Conservation (phyloP, 768 basidiomycete genomes). For the Hericium rajendrae region DNA sequence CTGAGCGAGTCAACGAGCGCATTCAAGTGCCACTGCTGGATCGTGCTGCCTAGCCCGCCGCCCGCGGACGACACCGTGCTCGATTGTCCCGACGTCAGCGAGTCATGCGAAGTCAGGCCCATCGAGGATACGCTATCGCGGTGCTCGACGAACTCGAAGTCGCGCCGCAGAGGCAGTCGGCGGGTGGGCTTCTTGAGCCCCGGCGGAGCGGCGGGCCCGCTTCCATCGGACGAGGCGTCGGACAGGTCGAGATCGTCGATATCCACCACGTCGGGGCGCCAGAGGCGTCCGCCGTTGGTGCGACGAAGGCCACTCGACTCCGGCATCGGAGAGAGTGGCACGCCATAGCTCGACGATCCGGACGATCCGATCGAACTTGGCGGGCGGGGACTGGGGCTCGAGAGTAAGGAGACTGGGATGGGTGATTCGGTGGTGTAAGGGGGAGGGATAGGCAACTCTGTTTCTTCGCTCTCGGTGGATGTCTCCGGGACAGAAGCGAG, state of each 20-base stretch:
- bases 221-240: constrained; percentile 56
- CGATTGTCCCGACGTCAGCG: constrained; percentile 40
- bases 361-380: constrained; percentile 10
- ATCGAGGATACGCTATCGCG: constrained; percentile 69
- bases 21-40: constrained; percentile 80
- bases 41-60: constrained; percentile 34
- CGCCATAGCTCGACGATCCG: constrained; percentile 14
- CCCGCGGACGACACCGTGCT: constrained; percentile 25
- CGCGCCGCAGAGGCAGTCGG: constrained; percentile 63
- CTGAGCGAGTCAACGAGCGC: constrained; percentile 63
- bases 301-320: constrained; percentile 14
- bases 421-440: neutral
- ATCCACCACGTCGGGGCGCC: constrained; percentile 64
- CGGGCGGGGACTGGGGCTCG: constrained; percentile 1
- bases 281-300: constrained; percentile 32
- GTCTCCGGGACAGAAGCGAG: constrained; percentile 5
- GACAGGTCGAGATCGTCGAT: constrained; percentile 78
- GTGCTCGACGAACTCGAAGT: constrained; percentile 73
- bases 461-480: constrained; percentile 1
- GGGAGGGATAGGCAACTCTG: neutral
- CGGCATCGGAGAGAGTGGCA: constrained; percentile 5
- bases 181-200: constrained; percentile 42
- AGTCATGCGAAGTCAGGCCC: constrained; percentile 53
- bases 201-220: constrained; percentile 24
- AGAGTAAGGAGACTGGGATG: neutral